Evolutionary conservation across 345 rosid genomes (phyloP), one percentile per base, ranked within the genome.

Genomic region (Aquilaria malaccensis): DNA sequence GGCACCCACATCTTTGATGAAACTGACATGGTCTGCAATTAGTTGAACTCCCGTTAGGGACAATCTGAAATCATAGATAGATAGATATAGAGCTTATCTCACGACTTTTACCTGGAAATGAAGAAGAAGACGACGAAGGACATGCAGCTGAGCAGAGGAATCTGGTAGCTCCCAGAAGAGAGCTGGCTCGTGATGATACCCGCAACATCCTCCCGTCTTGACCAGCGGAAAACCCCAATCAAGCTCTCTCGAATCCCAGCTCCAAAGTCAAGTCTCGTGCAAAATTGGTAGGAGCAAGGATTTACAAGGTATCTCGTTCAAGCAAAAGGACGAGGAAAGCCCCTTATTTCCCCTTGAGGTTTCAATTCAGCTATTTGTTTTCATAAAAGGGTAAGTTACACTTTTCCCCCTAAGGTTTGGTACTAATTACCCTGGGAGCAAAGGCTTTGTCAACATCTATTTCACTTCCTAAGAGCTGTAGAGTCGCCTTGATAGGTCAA

Each of bases 1-100:
- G 64, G 76, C 82, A 33, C 86, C 91, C 51, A 87, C 79, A 10
- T 84, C 85, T 72, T 67, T 73, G 66, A 90, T 70, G 74, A 87
- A 87, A 53, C 75, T 67, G 11, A 67, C 48, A 68, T 86, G 94
- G 3, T 81, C 96, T 85, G 76, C 70, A 70, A 69, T 54, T 30
- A 14, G 29, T 11, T 37, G 43, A 37, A 37, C 10, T 33, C 51
- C 50, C 61, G 47, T n/a, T 52, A 54, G 54, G 30, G 45, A 3
- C 49, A 31, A 30, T 30, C 30, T n/a, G 1, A 30, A 46, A 54
- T 52, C 52, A 50, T 33, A 49, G 1, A 41, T 22, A 55, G 31
- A 37, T 37, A 41, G 56, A 22, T 33, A 58, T 31, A 30, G 30
- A 30, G 30, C 10, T 29, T 59, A 50, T n/a, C 45, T 47, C 61